phyloP scores from a whole-genome alignment of 225 moss, liverwort and hornwort species.

The Pleurozium schreberi region DNA sequence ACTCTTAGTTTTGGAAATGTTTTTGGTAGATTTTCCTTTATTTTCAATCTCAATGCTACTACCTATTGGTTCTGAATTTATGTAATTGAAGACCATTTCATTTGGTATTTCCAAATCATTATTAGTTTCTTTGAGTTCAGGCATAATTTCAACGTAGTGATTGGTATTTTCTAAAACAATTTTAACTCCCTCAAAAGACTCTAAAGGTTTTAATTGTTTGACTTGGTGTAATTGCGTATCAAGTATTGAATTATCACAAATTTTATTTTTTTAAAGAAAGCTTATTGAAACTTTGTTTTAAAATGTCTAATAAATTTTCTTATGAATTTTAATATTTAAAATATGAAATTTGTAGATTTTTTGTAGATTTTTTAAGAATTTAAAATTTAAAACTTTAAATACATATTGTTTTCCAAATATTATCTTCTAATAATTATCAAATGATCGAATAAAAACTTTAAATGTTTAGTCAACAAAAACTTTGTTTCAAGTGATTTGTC shows the following conservation, averaged over 20 bases:
- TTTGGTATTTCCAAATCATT: no score
- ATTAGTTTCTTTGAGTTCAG: not conserved
- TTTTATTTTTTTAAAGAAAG: not conserved
- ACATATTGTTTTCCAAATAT: no score
- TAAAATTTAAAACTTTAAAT: not conserved
- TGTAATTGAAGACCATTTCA: not conserved
- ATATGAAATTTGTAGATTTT: not conserved
- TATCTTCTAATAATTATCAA: no score
- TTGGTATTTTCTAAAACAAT: not conserved
- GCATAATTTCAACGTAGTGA: not conserved
- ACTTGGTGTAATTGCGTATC: not conserved
- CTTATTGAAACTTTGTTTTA: not conserved
- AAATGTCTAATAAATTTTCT: not conserved
- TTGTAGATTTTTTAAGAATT: not conserved
- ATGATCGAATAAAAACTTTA: not conserved
- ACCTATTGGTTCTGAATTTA: not conserved
- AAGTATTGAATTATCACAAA: rapidly evolving
- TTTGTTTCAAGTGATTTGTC: rapidly evolving
- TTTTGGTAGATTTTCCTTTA: not conserved
- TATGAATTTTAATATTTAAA: no score
- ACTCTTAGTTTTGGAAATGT: not conserved
- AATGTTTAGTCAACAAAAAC: not conserved
- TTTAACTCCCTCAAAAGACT: not conserved
- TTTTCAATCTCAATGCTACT: not conserved
- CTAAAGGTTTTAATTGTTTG: not conserved